Evolutionary conservation across 1,284 basidiomycete species (phyloP).

Genomic region (Cystobasidium pallidum): DNA sequence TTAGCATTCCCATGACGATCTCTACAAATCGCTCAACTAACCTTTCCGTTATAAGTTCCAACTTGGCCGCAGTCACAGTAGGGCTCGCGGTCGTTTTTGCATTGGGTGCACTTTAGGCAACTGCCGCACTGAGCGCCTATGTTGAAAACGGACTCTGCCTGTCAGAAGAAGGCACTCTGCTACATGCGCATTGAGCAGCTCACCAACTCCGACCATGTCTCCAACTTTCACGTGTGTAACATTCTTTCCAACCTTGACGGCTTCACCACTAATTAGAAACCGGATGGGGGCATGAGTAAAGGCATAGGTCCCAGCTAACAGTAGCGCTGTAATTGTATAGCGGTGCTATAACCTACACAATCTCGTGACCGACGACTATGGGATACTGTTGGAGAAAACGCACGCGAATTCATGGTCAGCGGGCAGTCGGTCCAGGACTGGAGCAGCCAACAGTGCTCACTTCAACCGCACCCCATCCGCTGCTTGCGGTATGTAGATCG

Average conservation of each 20-base stretch:
- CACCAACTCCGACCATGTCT: constrained; percentile 60
- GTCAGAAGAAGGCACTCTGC: no score
- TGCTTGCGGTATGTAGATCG: constrained; percentile 47
- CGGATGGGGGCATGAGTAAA: no score
- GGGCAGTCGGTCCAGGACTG: neutral
- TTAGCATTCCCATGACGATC: neutral
- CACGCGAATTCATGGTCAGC: neutral
- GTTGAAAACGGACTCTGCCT: no score
- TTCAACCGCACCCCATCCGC: constrained; percentile 21
- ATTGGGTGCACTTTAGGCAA: constrained; percentile 58
- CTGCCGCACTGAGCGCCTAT: constrained; percentile 58
- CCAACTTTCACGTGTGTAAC: constrained; percentile 60
- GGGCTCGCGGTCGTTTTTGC: constrained; percentile 58
- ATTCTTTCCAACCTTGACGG: constrained; percentile 55
- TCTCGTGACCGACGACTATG: constrained; percentile 59
- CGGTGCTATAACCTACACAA: constrained; percentile 53
- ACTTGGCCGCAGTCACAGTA: constrained; percentile 57
- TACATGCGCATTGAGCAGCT: no score
- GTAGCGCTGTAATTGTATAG: no score
- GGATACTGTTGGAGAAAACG: constrained; percentile 16
- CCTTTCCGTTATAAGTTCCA: constrained; percentile 55
- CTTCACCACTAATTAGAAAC: constrained; percentile 50
- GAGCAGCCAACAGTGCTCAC: neutral
- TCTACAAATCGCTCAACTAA: neutral
- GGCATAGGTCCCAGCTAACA: no score